Evolutionary conservation across 1,284 basidiomycete species (phyloP), one percentile per base, ranked within the genome.

Genomic region (Naganishia cerealis): DNA sequence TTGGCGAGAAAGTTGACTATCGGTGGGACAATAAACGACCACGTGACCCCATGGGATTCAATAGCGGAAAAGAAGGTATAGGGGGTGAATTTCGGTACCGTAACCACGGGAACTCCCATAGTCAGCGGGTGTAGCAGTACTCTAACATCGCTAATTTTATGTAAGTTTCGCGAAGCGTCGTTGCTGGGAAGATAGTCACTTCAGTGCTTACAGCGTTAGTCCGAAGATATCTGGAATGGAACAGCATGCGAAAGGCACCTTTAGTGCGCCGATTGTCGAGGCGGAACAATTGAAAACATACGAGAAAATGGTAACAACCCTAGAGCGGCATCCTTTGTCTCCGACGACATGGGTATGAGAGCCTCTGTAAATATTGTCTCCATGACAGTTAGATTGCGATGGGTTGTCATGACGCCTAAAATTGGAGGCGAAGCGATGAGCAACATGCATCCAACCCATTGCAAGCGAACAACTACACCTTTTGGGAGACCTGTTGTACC

Each of bases 21-120:
- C 0, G 93, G 93, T 0, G 94, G 93, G 0, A 95, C 93, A 52
- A 94, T 83, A 8, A 92, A 81, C 0, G 84, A 75, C 46, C 81
- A 78, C 0, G 88, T 89, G 63, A 88, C 83, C 63, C 83, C 85
- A 81, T 90, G 90, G 71, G 84, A 82, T 75, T 90, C 88, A 73
- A 91, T 92, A 36, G 83, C 80, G 10, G 83, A 82, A 2, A 92
- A 86, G 70, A 93, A 88, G 26, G 71, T 55, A 9, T 72, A 72
- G 62, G 79, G 77, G 46, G 78, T 77, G 77, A 92, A 94, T 18
- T 85, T 85, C 0, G 86, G 82, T 75, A 90, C 84, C 57, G 95
- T 79, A 43, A 92, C 84, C 3, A 88, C 82, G 0, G 88, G 85
- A 0, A 85, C 78, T 1, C 88, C 88, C 7, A 80, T 75, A 2